Evolutionary conservation across 257 asterid species (phyloP).

Genomic region (Solanum stenotomum): DNA sequence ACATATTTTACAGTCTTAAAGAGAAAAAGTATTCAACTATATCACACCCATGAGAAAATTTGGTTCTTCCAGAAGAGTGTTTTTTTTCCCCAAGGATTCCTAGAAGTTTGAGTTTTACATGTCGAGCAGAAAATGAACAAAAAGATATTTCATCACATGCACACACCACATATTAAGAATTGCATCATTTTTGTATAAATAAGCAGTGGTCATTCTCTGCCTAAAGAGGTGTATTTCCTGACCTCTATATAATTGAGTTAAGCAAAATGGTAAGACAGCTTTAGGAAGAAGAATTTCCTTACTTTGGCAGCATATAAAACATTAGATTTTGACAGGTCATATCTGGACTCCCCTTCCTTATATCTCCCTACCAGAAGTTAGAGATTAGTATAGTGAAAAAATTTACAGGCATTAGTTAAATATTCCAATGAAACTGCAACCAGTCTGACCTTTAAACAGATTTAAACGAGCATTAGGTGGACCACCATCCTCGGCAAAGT

Average conservation of each 20-base stretch:
- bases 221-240: not conserved
- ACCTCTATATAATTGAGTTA: not conserved
- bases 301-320: slow-evolving; percentile 50
- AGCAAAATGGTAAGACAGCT: not conserved
- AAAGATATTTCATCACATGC: not conserved
- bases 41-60: not conserved
- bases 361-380: slow-evolving; percentile 45
- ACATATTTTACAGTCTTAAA: not conserved
- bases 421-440: not conserved
- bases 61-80: not conserved
- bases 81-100: not conserved
- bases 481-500: slow-evolving; percentile 50
- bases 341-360: slow-evolving; percentile 90
- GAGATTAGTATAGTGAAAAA: not conserved
- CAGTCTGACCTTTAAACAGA: slow-evolving; percentile 61
- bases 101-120: not conserved
- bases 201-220: not conserved
- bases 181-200: not conserved
- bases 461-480: slow-evolving; percentile 52
- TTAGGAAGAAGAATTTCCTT: slow-evolving; percentile 14
- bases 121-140: not conserved
- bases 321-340: slow-evolving; percentile 44
- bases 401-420: not conserved
- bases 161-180: not conserved
- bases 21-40: not conserved